Percentiles rank a stretch among this genome's conserved stretches.
phyloP scores from a whole-genome alignment of 1,139 yeast genomes.

The Yamadazyma diddensiae region DNA sequence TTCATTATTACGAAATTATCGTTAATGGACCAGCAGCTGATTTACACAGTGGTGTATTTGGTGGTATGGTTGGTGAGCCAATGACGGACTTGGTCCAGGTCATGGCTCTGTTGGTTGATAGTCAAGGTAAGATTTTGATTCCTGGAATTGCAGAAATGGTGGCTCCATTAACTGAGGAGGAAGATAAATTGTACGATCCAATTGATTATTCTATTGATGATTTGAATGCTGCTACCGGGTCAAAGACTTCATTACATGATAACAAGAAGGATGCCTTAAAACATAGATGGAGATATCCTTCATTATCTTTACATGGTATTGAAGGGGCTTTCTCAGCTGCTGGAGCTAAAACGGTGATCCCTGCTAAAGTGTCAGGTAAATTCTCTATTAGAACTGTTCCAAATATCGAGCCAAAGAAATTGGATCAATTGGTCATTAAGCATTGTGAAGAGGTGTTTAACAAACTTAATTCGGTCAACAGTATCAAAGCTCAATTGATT shows the following conservation, averaged over 20 bases:
- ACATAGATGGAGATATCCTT: slow-evolving; percentile 99
- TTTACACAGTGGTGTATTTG: slow-evolving; percentile 95
- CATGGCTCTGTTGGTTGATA: slow-evolving; percentile 71
- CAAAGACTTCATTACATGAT: slow-evolving; percentile 74
- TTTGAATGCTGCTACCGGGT: slow-evolving; percentile 84
- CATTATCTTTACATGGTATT: slow-evolving; percentile 91
- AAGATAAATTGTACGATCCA: slow-evolving; percentile 72
- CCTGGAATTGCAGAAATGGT: slow-evolving; percentile 94
- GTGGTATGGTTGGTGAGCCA: slow-evolving; percentile 97
- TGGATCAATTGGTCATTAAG: slow-evolving; percentile 73
- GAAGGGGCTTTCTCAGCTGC: slow-evolving; percentile 95
- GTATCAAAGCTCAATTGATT: slow-evolving; percentile 65
- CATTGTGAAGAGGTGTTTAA: slow-evolving; percentile 66
- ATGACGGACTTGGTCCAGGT: slow-evolving; percentile 87
- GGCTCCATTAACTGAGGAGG: slow-evolving; percentile 84
- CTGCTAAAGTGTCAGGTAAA: slow-evolving; percentile 90
- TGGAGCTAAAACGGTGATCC: slow-evolving; percentile 98
- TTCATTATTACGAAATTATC: slow-evolving; percentile 82
- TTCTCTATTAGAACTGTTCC: slow-evolving; percentile 98
- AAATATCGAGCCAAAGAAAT: slow-evolving; percentile 74
- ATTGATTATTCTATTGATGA: slow-evolving; percentile 86
- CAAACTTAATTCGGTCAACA: slow-evolving; percentile 73
- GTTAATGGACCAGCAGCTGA: slow-evolving; percentile 95
- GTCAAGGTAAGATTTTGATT: slow-evolving; percentile 76
- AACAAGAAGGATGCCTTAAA: slow-evolving; percentile 81